Conservation (phyloP, 2,329 filamentous ascomycete species). For the Penicillium rolfsii region DNA sequence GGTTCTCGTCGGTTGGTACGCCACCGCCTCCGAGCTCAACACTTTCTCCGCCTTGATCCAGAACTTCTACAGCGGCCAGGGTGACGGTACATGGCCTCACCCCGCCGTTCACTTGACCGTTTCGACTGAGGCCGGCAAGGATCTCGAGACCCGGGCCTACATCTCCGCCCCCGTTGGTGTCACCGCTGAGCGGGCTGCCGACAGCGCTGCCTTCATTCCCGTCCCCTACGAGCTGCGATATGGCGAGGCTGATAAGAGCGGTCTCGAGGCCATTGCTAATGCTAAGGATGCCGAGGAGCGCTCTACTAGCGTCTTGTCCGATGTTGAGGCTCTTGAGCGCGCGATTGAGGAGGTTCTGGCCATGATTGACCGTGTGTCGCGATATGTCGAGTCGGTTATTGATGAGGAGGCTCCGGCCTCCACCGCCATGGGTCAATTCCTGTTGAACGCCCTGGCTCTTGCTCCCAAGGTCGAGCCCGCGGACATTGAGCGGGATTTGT, state of each 20-base stretch:
- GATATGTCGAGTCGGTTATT: slow-evolving; percentile 89
- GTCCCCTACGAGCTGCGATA: slow-evolving; percentile 95
- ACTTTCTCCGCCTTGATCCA: slow-evolving; percentile 98
- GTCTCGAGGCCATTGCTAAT: slow-evolving; percentile 79
- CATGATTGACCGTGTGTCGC: slow-evolving; percentile 87
- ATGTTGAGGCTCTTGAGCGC: slow-evolving; percentile 86
- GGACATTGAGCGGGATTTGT: slow-evolving; percentile 94
- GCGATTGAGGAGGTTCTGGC: slow-evolving; percentile 84
- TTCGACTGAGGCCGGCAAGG: slow-evolving; percentile 82
- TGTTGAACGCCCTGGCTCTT: slow-evolving; percentile 89
- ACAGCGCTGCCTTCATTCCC: slow-evolving; percentile 96
- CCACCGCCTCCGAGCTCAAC: slow-evolving; percentile 94
- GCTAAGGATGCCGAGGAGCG: slow-evolving; percentile 80
- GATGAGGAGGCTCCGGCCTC: slow-evolving; percentile 86
- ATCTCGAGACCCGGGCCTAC: slow-evolving; percentile 89
- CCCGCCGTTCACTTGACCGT: slow-evolving; percentile 98
- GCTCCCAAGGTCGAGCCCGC: slow-evolving; percentile 91
- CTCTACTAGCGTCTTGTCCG: slow-evolving; percentile 73
- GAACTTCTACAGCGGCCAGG: slow-evolving; percentile 98
- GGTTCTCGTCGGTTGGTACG: slow-evolving; percentile 96
- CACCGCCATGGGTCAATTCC: slow-evolving; percentile 88
- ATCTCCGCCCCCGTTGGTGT: slow-evolving; percentile 95
- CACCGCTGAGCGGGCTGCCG: slow-evolving; percentile 89
- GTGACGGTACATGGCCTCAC: slow-evolving; percentile 95
- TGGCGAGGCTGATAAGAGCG: slow-evolving; percentile 74